Conservation (phyloP, 2,329 filamentous ascomycete genomes). For the Aspergillus unguis region DNA sequence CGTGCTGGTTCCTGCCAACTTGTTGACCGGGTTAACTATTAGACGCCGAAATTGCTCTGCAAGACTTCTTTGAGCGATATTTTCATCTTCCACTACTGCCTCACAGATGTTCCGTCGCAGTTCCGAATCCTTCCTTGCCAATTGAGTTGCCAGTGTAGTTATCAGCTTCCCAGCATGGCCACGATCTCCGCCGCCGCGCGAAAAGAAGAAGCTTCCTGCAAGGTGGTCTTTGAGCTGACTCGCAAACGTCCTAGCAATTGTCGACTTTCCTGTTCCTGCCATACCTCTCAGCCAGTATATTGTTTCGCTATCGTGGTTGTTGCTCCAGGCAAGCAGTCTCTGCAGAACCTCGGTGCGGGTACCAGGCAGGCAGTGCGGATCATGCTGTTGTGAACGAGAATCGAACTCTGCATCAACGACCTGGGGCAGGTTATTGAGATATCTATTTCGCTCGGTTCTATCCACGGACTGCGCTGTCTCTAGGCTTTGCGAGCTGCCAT, state of each 20-base stretch:
- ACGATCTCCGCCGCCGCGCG: constrained; percentile 37
- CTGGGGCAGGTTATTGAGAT: not conserved
- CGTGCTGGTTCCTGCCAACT: not conserved
- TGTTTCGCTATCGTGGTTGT: constrained; percentile 13
- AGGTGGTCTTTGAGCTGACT: constrained; percentile 8
- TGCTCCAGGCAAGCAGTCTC: constrained; percentile 22
- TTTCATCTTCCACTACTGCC: constrained; percentile 21
- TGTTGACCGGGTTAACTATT: constrained; percentile 22
- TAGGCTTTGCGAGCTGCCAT: not conserved
- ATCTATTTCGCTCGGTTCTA: not conserved
- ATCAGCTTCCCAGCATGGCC: constrained; percentile 32
- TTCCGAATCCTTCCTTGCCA: constrained; percentile 30
- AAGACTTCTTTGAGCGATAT: constrained; percentile 23
- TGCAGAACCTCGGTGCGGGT: constrained; percentile 20
- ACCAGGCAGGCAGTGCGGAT: constrained; percentile 17
- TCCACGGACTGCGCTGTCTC: not conserved
- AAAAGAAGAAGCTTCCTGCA: constrained; percentile 46
- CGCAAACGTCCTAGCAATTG: constrained; percentile 34
- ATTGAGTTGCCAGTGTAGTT: constrained; percentile 29
- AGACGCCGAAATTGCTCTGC: constrained; percentile 28
- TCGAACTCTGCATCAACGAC: constrained; percentile 17
- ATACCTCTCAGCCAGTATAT: constrained; percentile 40
- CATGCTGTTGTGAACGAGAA: constrained; percentile 11
- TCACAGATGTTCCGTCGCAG: constrained; percentile 20
- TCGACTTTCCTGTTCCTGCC: constrained; percentile 33